phyloP scores from a whole-genome alignment of 768 basidiomycete genomes.

The Kwoniella bestiolae region DNA sequence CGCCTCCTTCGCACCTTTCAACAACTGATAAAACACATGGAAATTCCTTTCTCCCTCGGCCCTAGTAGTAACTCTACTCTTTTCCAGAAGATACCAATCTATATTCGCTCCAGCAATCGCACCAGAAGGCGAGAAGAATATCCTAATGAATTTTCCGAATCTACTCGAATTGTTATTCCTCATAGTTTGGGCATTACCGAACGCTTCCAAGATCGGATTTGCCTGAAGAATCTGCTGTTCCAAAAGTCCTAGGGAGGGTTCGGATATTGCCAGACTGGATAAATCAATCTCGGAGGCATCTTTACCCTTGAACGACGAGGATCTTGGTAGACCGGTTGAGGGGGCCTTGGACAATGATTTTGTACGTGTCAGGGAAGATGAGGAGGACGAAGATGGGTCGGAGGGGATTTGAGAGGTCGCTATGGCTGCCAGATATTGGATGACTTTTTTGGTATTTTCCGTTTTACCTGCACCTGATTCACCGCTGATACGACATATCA shows the following conservation, averaged over 20 bases:
- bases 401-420: conserved; percentile 59
- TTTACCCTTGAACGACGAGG: conserved; percentile 66
- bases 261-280: conserved; percentile 13
- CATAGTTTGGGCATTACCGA: conserved; percentile 98
- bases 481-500: conserved; percentile 64
- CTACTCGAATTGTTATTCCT: conserved; percentile 98
- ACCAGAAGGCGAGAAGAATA: conserved; percentile 88
- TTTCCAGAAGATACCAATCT: conserved; percentile 98
- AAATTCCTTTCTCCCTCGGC: conserved; percentile 89
- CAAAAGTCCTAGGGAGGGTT: conserved; percentile 69
- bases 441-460: conserved; percentile 96
- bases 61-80: conserved; percentile 88
- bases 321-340: conserved; percentile 69
- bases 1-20: conserved; percentile 69
- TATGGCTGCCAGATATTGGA: conserved; percentile 97
- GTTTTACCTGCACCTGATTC: conserved; percentile 99
- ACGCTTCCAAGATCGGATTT: conserved; percentile 95
- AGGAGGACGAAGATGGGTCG: conserved; percentile 58
- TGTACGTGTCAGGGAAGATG: conserved; percentile 65
- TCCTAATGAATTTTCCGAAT: conserved; percentile 92
- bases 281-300: conserved; percentile 46
- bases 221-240: conserved; percentile 97
- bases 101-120: conserved; percentile 97
- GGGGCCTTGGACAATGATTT: conserved; percentile 41
- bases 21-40: conserved; percentile 94